phyloP scores from a whole-genome alignment of 2,329 filamentous ascomycete species.

The Aspergillaceae sp. region DNA sequence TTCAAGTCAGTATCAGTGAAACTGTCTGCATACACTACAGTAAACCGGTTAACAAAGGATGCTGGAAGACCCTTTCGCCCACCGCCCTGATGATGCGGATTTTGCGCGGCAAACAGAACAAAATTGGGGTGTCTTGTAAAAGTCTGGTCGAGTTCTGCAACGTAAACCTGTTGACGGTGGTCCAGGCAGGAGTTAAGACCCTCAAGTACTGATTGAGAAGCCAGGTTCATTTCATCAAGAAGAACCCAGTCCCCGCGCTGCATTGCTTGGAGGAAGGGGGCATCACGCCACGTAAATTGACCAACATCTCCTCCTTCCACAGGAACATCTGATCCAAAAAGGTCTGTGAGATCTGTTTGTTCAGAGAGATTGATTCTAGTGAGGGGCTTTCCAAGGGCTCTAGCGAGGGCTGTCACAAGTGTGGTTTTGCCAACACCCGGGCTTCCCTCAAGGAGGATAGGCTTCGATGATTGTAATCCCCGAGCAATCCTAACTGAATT shows the following conservation, averaged over 20 bases:
- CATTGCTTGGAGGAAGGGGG: constrained; percentile 92
- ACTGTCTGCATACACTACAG: constrained; percentile 91
- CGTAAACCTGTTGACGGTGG: constrained; percentile 89
- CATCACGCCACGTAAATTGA: constrained; percentile 90
- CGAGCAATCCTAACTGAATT: constrained; percentile 89
- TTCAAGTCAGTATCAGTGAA: constrained; percentile 74
- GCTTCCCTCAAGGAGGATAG: constrained; percentile 88
- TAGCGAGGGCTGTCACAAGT: constrained; percentile 74
- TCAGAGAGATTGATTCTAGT: constrained; percentile 96
- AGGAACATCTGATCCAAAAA: constrained; percentile 94
- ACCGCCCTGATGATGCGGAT: constrained; percentile 93
- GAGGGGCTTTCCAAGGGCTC: constrained; percentile 68
- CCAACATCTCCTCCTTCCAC: constrained; percentile 87
- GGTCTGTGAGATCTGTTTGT: constrained; percentile 93
- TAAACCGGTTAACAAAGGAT: constrained; percentile 96
- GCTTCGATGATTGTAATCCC: constrained; percentile 79
- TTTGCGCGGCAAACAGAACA: constrained; percentile 92
- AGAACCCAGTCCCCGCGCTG: constrained; percentile 94
- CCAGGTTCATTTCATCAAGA: constrained; percentile 96
- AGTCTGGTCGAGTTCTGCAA: constrained; percentile 88
- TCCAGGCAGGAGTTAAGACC: constrained; percentile 94
- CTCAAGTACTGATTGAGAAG: constrained; percentile 92
- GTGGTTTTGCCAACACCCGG: constrained; percentile 99
- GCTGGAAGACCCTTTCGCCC: constrained; percentile 88
- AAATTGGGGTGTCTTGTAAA: constrained; percentile 86